Percentiles rank a stretch among this genome's conserved stretches.
Conservation (phyloP, 768 basidiomycete genomes). For the Boletus subparvulus region DNA sequence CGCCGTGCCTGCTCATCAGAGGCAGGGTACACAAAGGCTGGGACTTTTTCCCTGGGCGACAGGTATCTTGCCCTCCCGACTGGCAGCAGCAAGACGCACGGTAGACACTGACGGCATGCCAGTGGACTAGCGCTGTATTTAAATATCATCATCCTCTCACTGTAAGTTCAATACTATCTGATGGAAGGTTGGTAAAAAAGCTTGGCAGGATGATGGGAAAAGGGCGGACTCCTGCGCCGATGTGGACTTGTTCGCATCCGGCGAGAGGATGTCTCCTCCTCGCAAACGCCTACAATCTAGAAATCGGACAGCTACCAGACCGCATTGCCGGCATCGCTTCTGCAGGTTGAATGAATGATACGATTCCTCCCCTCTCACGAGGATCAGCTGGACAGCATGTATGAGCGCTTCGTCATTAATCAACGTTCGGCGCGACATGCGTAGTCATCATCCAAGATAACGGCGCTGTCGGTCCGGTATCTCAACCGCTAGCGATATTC, state of each 20-base stretch:
- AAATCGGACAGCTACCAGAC: too few species aligned
- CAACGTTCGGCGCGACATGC: not conserved
- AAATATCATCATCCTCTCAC: not conserved
- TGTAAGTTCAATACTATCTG: not conserved
- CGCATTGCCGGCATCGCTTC: not conserved
- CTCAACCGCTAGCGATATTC: not conserved
- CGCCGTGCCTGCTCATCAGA: not conserved
- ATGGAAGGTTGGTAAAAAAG: not conserved
- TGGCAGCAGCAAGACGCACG: too few species aligned
- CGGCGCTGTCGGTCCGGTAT: not conserved
- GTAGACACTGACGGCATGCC: not conserved
- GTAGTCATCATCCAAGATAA: not conserved
- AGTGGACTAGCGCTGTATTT: not conserved
- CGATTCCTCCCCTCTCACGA: not conserved
- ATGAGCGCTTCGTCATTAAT: conserved; percentile 2
- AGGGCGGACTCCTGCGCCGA: not conserved
- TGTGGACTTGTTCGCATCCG: not conserved
- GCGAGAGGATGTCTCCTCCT: not conserved
- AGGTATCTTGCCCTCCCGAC: not conserved
- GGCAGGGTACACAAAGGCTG: not conserved
- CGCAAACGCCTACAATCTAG: not conserved
- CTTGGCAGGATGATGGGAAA: not conserved
- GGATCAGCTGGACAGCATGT: conserved; percentile 2
- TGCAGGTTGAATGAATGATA: not conserved
- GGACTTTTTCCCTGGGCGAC: not conserved